Conservation (phyloP, 2,329 filamentous ascomycete species). For the Aspergillus novoparasiticus region DNA sequence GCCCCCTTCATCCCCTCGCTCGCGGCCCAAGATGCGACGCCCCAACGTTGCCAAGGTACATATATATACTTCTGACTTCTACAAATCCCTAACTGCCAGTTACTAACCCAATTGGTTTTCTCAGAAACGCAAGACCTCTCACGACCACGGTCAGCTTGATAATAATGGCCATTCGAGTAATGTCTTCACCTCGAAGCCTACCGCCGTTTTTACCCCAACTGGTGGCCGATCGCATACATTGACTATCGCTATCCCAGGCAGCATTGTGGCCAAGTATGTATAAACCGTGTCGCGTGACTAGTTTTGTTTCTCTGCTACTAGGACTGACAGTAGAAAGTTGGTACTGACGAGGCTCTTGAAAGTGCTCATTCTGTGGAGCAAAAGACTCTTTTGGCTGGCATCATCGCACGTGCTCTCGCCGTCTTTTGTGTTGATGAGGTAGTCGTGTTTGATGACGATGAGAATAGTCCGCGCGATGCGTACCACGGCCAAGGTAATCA, state of each 20-base stretch:
- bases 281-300: not conserved
- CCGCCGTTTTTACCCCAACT: slow-evolving; percentile 67
- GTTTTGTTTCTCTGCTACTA: not conserved
- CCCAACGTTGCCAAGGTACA: slow-evolving; percentile 11
- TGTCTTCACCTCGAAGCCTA: slow-evolving; percentile 66
- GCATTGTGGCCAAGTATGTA: slow-evolving; percentile 71
- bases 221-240: slow-evolving; percentile 71
- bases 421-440: slow-evolving; percentile 86
- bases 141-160: slow-evolving; percentile 12
- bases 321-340: not conserved
- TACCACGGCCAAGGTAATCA: slow-evolving; percentile 37
- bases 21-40: slow-evolving; percentile 10
- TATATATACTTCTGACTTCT: not conserved
- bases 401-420: slow-evolving; percentile 77
- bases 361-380: slow-evolving; percentile 74
- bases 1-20: not conserved
- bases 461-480: slow-evolving; percentile 50
- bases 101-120: not conserved
- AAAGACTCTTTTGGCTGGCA: slow-evolving; percentile 71
- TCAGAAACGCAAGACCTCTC: slow-evolving; percentile 26
- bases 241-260: slow-evolving; percentile 76
- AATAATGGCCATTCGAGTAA: slow-evolving; percentile 11
- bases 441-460: slow-evolving; percentile 74
- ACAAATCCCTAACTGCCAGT: not conserved
- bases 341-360: not conserved